Conservation (phyloP, 768 basidiomycete genomes). For the Mycena alexandri region DNA sequence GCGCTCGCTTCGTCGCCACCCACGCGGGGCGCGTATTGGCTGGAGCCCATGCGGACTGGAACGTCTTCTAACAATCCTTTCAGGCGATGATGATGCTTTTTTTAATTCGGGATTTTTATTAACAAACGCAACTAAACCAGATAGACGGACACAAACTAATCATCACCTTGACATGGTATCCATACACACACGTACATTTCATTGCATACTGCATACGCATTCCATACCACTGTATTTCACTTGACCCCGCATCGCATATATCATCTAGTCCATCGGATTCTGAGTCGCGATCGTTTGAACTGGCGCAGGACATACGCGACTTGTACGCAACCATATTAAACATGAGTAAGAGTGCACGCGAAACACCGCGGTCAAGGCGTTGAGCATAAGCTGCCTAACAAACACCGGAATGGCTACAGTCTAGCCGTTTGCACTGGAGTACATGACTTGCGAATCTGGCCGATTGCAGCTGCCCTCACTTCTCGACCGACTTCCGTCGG, state of each 20-base stretch:
- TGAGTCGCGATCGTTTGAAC: no score
- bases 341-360: no score
- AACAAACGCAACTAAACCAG: neutral
- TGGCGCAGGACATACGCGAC: no score
- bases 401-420: no score
- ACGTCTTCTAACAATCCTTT: conserved; percentile 68
- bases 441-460: no score
- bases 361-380: no score
- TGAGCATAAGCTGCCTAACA: no score
- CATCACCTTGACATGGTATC: neutral
- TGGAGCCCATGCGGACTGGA: conserved; percentile 58
- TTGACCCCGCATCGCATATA: conserved; percentile 2
- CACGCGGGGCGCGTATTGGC: conserved; percentile 55
- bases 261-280: no score
- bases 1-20: conserved; percentile 44
- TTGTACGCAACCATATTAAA: no score
- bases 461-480: no score
- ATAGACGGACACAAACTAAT: conserved; percentile 9
- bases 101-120: conserved; percentile 7
- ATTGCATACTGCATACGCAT: neutral
- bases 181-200: conserved; percentile 6
- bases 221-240: conserved; percentile 8
- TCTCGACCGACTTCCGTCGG: no score
- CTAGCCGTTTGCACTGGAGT: no score
- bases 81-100: conserved; percentile 53